Conservation (phyloP, 1,139 yeast genomes). For the Kluyveromyces marxianus region DNA sequence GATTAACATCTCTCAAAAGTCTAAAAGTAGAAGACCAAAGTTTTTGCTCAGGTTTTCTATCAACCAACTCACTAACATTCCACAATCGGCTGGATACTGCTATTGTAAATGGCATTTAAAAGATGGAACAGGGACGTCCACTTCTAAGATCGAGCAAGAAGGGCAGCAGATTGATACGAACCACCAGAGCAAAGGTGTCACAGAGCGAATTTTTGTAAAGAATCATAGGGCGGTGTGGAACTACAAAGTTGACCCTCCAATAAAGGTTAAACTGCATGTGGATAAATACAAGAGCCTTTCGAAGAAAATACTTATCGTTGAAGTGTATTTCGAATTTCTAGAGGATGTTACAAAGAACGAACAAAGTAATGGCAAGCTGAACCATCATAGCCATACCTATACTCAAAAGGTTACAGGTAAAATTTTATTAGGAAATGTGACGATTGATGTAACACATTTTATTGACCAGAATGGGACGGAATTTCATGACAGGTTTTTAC, state of each 20-base stretch:
- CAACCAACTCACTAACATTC: conserved; percentile 70
- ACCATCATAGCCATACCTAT: conserved; percentile 9
- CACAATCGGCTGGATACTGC: conserved; percentile 67
- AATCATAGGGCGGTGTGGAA: conserved; percentile 48
- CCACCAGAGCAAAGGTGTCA: conserved; percentile 23
- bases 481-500: conserved; percentile 50
- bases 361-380: background rate
- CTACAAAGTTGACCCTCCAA: conserved; percentile 31
- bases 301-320: conserved; percentile 33
- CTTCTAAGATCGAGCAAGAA: conserved; percentile 10
- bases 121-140: conserved; percentile 33
- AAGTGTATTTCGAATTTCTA: conserved; percentile 32
- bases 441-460: conserved; percentile 66
- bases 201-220: conserved; percentile 34
- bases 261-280: conserved; percentile 37
- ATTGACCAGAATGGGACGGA: conserved; percentile 47
- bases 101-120: conserved; percentile 52
- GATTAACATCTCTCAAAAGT: conserved; percentile 14
- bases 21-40: conserved; percentile 34
- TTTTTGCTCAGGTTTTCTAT: conserved; percentile 56
- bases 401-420: conserved; percentile 28
- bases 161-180: conserved; percentile 8
- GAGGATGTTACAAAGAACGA: conserved; percentile 9
- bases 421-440: conserved; percentile 55
- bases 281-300: conserved; percentile 32